phyloP scores from a whole-genome alignment of 2,329 filamentous ascomycete species.

The Aspergillus intermedius region DNA sequence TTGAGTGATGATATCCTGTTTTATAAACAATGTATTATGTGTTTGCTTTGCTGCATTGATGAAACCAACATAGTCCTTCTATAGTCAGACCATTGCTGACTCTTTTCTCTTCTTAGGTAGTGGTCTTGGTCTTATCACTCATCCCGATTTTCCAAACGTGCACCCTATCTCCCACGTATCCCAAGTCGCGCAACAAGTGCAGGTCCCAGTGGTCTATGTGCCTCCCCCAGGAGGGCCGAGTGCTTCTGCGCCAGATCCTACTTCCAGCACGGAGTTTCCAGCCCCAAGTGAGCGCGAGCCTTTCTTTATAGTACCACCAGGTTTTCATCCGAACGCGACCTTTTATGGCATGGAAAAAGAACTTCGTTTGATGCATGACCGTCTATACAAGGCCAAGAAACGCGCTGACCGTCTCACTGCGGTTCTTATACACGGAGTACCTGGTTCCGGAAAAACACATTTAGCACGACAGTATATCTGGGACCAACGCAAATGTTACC shows the following conservation, averaged over 20 bases:
- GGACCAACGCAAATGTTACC: constrained; percentile 52
- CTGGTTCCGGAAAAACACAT: constrained; percentile 64
- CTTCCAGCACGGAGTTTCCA: constrained; percentile 16
- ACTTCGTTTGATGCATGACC: constrained; percentile 51
- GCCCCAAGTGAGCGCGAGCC: constrained; percentile 24
- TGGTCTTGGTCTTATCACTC: not conserved
- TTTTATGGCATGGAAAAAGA: constrained; percentile 58
- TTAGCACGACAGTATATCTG: constrained; percentile 63
- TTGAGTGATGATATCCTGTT: not conserved
- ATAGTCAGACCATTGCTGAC: constrained; percentile 30
- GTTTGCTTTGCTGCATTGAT: constrained; percentile 6
- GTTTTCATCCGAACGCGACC: constrained; percentile 56
- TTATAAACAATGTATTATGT: not conserved
- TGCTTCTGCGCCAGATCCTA: constrained; percentile 20
- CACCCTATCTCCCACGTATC: constrained; percentile 17
- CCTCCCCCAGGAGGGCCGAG: constrained; percentile 14
- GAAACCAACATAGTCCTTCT: constrained; percentile 4
- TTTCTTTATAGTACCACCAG: constrained; percentile 45
- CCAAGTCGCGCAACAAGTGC: not conserved
- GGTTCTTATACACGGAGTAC: constrained; percentile 58
- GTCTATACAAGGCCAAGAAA: constrained; percentile 54
- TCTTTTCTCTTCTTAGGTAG: constrained; percentile 26
- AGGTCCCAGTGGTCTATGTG: not conserved
- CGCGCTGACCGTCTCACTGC: constrained; percentile 55
- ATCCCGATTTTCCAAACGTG: not conserved